phyloP scores from a whole-genome alignment of 2,329 filamentous ascomycete species.

The Calonectria ilicicola region DNA sequence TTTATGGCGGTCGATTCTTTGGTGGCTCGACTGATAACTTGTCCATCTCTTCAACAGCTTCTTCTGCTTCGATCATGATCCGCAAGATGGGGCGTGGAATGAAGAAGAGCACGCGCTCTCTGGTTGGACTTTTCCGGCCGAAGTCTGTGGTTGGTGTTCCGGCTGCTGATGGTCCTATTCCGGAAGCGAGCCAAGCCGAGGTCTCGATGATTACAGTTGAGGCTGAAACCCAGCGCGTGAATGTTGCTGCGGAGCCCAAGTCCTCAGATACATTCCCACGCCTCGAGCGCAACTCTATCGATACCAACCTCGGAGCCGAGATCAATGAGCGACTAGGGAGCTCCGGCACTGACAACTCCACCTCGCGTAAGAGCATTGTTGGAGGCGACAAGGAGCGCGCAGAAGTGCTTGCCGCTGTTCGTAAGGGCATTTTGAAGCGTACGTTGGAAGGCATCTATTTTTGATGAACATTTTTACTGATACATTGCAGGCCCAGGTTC shows the following conservation, averaged over 20 bases:
- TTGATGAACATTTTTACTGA: constrained; percentile 33
- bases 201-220: constrained; percentile 97
- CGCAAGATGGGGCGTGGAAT: constrained; percentile 99
- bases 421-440: constrained; percentile 97
- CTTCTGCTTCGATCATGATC: constrained; percentile 92
- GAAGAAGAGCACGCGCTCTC: constrained; percentile 91
- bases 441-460: constrained; percentile 44
- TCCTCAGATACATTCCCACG: constrained; percentile 81
- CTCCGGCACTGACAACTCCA: constrained; percentile 70
- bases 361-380: constrained; percentile 86
- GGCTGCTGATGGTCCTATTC: constrained; percentile 73
- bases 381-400: constrained; percentile 91
- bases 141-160: constrained; percentile 89
- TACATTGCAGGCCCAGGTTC: constrained; percentile 63
- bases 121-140: constrained; percentile 93
- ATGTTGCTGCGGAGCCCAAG: constrained; percentile 78
- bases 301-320: constrained; percentile 66
- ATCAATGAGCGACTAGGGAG: constrained; percentile 65
- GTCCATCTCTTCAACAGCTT: constrained; percentile 90
- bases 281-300: constrained; percentile 84
- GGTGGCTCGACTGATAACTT: constrained; percentile 94
- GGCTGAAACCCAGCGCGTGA: constrained; percentile 87
- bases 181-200: constrained; percentile 80
- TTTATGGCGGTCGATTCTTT: constrained; percentile 91
- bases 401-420: constrained; percentile 90